Evolutionary conservation across 208 protist genomes (phyloP).

Genomic region (Vickermania ingenoplastis): DNA sequence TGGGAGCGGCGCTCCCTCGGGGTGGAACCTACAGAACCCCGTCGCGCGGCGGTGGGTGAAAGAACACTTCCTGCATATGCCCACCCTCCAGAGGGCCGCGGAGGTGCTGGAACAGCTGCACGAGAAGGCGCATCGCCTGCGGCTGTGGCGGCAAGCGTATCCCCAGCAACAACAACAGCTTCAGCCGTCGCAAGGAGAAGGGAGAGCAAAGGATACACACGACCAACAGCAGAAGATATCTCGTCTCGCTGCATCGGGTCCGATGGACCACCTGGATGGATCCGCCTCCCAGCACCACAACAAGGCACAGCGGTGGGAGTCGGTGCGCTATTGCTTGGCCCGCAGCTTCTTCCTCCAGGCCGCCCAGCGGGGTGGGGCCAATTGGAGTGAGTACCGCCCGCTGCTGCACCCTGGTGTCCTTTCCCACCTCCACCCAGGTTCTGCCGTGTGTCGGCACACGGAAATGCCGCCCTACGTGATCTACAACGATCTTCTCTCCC

Average conservation of each 20-base stretch:
- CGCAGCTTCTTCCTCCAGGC: constrained; percentile 95
- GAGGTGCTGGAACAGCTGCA: constrained; percentile 96
- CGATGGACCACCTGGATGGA: too few species aligned
- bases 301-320: constrained; percentile 16
- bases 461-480: constrained; percentile 97
- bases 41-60: constrained; percentile 89
- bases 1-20: neutral
- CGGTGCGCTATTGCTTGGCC: constrained; percentile 93
- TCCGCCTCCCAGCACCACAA: neutral
- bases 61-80: constrained; percentile 96
- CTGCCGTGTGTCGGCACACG: constrained; percentile 93
- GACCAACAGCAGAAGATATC: neutral
- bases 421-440: constrained; percentile 96
- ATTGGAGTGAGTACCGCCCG: constrained; percentile 97
- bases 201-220: too few species aligned
- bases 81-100: constrained; percentile 79
- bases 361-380: constrained; percentile 83
- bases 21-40: neutral
- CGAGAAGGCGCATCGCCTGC: constrained; percentile 91
- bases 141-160: too few species aligned
- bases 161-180: neutral
- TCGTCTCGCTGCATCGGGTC: too few species aligned
- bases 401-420: constrained; percentile 93
- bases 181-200: neutral
- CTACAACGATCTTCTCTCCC: constrained; percentile 97